A percentile compares a stretch with the other conserved stretches of the same genome.
Evolutionary conservation across 305 asterid species (phyloP).

Genomic region (Fraxinus greggii): DNA sequence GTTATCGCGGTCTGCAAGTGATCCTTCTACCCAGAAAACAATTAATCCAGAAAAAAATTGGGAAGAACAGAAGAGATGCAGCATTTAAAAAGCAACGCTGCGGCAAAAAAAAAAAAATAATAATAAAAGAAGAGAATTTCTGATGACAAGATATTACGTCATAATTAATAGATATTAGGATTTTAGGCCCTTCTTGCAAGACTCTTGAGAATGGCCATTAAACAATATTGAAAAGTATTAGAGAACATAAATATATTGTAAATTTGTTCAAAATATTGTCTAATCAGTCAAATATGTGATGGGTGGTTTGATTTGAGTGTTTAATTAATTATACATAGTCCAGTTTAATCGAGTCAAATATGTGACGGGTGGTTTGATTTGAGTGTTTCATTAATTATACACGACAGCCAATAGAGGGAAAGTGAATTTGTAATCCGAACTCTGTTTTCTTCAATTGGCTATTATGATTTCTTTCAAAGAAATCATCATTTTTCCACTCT

Average conservation of each 20-base stretch:
- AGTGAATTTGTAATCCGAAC: conserved; percentile 24
- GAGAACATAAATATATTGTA: conserved; percentile 10
- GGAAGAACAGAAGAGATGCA: conserved; percentile 45
- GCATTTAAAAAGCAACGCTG: conserved; percentile 32
- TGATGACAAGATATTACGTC: conserved; percentile 29
- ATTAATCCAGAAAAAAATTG: conserved; percentile 24
- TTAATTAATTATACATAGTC: background rate
- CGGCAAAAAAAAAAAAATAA: conserved; percentile 15
- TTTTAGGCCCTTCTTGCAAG: conserved; percentile 26
- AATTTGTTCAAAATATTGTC: conserved; percentile 16
- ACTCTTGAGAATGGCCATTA: background rate
- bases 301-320: background rate
- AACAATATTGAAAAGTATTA: background rate
- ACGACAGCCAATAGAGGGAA: conserved; percentile 1
- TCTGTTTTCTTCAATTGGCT: background rate
- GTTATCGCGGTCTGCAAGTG: conserved; percentile 33
- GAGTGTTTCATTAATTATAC: background rate
- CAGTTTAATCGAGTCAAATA: conserved; percentile 4
- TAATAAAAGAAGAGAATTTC: background rate
- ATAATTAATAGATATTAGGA: conserved; percentile 22
- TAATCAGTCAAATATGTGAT: background rate
- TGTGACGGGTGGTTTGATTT: background rate
- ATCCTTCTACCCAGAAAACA: conserved; percentile 27
- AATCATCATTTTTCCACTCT: background rate
- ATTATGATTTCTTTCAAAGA: background rate